A percentile compares a stretch with the other conserved stretches of the same genome.
Evolutionary conservation across 1,284 basidiomycete species (phyloP).

Genomic region (Cryptococcus sp.): DNA sequence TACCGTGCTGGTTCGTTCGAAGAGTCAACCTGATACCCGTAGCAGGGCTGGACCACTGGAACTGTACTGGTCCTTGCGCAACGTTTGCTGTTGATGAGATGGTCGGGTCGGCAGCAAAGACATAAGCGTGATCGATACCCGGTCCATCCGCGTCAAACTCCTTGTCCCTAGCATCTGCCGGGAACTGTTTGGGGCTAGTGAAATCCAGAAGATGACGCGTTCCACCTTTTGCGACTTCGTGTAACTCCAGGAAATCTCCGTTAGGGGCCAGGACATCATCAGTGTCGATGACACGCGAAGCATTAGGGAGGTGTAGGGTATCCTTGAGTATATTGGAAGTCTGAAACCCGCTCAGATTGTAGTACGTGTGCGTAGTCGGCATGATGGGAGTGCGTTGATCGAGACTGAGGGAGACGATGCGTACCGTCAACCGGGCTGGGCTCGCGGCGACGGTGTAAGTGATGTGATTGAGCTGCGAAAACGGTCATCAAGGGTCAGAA

Average conservation of each 20-base stretch:
- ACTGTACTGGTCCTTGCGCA: conserved; percentile 1
- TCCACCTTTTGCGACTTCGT: background rate
- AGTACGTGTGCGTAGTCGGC: conserved; percentile 9
- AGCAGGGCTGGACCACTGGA: conserved; percentile 12
- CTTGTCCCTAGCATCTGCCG: conserved; percentile 4
- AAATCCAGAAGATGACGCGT: conserved; percentile 2
- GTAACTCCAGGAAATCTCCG: conserved; percentile 1
- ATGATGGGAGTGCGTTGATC: conserved; percentile 6
- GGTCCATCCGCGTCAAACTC: conserved; percentile 12
- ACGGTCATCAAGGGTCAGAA: background rate
- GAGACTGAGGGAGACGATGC: conserved; percentile 5
- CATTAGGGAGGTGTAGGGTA: conserved; percentile 6
- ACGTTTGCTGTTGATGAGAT: no score
- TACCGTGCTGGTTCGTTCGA: conserved; percentile 24
- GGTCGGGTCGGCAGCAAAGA: conserved; percentile 2
- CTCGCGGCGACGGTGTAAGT: conserved; percentile 4
- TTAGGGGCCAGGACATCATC: conserved; percentile 1
- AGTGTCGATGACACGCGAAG: background rate
- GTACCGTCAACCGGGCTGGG: conserved; percentile 5
- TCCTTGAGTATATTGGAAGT: background rate
- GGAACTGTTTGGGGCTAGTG: conserved; percentile 15
- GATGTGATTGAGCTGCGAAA: background rate
- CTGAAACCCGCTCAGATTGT: conserved; percentile 6
- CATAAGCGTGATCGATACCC: conserved; percentile 3
- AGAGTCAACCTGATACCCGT: conserved; percentile 24